These are phyloP conservation scores for Tilletia indica DNA, from an alignment of 1,284 basidiomycete genomes.

Conservation along the genomic window DNA sequence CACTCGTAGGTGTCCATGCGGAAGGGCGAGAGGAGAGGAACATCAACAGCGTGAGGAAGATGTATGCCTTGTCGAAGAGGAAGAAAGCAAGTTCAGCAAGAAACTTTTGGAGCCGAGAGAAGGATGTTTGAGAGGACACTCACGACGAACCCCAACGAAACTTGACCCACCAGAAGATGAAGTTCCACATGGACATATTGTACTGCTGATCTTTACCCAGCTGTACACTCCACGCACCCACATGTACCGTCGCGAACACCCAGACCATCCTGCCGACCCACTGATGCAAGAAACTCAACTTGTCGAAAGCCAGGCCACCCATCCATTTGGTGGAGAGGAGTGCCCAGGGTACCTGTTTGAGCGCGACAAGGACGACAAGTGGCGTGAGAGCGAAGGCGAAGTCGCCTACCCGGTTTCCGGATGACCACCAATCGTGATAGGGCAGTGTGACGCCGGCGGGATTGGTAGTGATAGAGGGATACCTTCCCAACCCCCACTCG, in stretches of 20 bases:
- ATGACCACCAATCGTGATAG: constrained; percentile 74
- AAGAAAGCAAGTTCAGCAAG: constrained; percentile 19
- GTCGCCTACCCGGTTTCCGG: constrained; percentile 70
- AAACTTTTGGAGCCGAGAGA: neutral
- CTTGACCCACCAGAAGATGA: constrained; percentile 68
- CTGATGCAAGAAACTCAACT: constrained; percentile 70
- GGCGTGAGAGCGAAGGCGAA: constrained; percentile 77
- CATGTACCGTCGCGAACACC: constrained; percentile 69
- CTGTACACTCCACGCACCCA: constrained; percentile 74
- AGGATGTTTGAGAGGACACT: constrained; percentile 46
- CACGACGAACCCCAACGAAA: constrained; percentile 73
- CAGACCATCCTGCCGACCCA: constrained; percentile 74
- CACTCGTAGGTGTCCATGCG: constrained; percentile 71
- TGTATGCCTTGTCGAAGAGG: constrained; percentile 64
- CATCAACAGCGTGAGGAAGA: constrained; percentile 69
- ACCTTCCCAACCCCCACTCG: constrained; percentile 47
- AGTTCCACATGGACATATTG: constrained; percentile 63
- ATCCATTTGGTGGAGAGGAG: constrained; percentile 71
- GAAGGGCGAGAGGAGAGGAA: constrained; percentile 67
- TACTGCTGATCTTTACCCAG: constrained; percentile 62
- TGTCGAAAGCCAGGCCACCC: constrained; percentile 73
- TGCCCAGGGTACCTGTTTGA: constrained; percentile 79
- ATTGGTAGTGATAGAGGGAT: constrained; percentile 37
- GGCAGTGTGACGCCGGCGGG: constrained; percentile 65
- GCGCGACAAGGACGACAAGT: constrained; percentile 71